phyloP scores from a whole-genome alignment of 495 filamentous ascomycete species.

The Lepidopterella palustris region DNA sequence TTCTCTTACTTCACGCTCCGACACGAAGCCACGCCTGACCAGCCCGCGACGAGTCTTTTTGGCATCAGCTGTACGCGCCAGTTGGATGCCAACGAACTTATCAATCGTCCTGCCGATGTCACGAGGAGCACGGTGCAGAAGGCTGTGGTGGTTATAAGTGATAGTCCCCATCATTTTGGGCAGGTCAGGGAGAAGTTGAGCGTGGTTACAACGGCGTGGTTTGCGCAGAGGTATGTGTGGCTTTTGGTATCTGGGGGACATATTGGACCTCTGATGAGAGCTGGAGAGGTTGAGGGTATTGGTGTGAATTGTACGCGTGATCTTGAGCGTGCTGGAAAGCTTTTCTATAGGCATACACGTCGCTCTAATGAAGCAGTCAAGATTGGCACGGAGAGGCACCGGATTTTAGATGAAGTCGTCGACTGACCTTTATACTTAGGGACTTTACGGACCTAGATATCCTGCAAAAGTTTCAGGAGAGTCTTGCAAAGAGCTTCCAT shows the following conservation, averaged over 20 bases:
- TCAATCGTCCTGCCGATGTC: conserved; percentile 76
- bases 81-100: conserved; percentile 69
- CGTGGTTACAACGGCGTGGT: conserved; percentile 92
- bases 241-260: neutral
- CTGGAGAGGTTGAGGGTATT: neutral
- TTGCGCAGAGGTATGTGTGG: conserved; percentile 78
- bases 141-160: conserved; percentile 93
- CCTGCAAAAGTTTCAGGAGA: conserved; percentile 83
- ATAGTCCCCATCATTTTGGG: conserved; percentile 59
- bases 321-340: too few relatives aligned
- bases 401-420: neutral
- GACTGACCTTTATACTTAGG: conserved; percentile 34
- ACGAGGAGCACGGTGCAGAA: conserved; percentile 96
- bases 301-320: neutral
- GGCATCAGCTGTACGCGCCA: conserved; percentile 94
- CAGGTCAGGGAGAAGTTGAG: conserved; percentile 67
- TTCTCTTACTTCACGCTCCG: conserved; percentile 97
- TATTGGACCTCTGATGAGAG: too few relatives aligned
- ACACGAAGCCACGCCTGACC: conserved; percentile 51
- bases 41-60: conserved; percentile 78
- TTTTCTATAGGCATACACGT: too few relatives aligned
- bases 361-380: too few relatives aligned
- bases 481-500: conserved; percentile 59
- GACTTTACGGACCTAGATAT: conserved; percentile 71
- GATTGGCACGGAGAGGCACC: too few relatives aligned